phyloP scores from a whole-genome alignment of 331 rosid species.

The Pyracantha coccinea region DNA sequence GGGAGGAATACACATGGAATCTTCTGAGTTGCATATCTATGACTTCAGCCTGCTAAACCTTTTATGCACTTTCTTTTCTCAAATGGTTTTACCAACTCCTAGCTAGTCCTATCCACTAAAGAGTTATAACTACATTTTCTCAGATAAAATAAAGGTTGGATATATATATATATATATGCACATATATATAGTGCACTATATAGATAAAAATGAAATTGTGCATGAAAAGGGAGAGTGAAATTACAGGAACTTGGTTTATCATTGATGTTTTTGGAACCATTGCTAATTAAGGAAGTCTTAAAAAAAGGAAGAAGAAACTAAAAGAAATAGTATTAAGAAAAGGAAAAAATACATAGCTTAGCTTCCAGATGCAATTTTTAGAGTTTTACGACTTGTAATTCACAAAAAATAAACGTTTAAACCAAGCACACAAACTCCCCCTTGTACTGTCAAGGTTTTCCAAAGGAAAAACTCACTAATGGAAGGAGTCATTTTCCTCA shows the following conservation, averaged over 20 bases:
- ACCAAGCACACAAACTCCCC: neutral
- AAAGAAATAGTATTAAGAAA: neutral
- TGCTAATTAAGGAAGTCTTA: neutral
- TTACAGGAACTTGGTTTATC: neutral
- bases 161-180: too few species aligned
- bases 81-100: too few species aligned
- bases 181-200: too few species aligned
- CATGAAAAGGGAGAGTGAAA: neutral
- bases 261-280: neutral
- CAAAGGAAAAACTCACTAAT: neutral
- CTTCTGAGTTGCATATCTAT: neutral
- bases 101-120: too few species aligned
- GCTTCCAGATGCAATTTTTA: neutral
- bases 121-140: too few species aligned
- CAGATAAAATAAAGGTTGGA: too few species aligned
- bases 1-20: neutral
- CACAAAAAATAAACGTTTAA: too few species aligned
- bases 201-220: too few species aligned
- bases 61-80: too few species aligned
- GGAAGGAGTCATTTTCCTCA: conserved; percentile 38
- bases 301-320: neutral
- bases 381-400: neutral
- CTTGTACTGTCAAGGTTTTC: too few species aligned
- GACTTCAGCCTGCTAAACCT: too few species aligned
- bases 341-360: neutral